Evolutionary conservation across 352 stramenopile genomes (phyloP).

Genomic region (Pythium rhizo-oryzae): DNA sequence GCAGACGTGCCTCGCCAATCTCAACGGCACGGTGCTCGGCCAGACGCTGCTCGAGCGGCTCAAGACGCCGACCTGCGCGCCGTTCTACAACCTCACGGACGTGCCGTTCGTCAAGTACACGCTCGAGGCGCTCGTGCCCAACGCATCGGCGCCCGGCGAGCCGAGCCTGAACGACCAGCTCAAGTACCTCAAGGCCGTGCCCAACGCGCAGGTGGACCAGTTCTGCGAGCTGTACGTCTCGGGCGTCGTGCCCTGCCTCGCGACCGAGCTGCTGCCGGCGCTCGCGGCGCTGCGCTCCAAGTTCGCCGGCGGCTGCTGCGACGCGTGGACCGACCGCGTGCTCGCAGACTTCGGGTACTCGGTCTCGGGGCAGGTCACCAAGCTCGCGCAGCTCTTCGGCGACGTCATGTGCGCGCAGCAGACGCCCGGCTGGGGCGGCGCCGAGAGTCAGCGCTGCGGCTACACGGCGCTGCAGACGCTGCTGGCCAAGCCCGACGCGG

Average conservation of each 20-base stretch:
- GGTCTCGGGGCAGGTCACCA: conserved; percentile 58
- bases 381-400: conserved; percentile 54
- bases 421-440: conserved; percentile 40
- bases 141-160: conserved; percentile 23
- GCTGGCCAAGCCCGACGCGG: conserved; percentile 31
- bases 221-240: conserved; percentile 56
- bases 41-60: conserved; percentile 39
- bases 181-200: conserved; percentile 34
- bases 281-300: conserved; percentile 52
- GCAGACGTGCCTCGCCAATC: conserved; percentile 59
- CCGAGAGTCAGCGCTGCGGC: conserved; percentile 51
- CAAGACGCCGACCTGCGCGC: conserved; percentile 37
- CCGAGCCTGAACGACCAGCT: conserved; percentile 35
- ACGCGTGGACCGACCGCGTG: conserved; percentile 45
- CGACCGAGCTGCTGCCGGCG: conserved; percentile 52
- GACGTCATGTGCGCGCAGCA: conserved; percentile 58
- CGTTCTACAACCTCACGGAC: conserved; percentile 36
- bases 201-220: conserved; percentile 43
- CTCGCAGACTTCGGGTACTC: conserved; percentile 57
- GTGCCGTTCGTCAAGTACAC: conserved; percentile 53
- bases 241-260: conserved; percentile 51
- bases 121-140: conserved; percentile 22
- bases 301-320: conserved; percentile 54
- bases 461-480: conserved; percentile 51
- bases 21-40: conserved; percentile 54